phyloP scores from a whole-genome alignment of 345 rosid species.

The Corchorus capsularis region DNA sequence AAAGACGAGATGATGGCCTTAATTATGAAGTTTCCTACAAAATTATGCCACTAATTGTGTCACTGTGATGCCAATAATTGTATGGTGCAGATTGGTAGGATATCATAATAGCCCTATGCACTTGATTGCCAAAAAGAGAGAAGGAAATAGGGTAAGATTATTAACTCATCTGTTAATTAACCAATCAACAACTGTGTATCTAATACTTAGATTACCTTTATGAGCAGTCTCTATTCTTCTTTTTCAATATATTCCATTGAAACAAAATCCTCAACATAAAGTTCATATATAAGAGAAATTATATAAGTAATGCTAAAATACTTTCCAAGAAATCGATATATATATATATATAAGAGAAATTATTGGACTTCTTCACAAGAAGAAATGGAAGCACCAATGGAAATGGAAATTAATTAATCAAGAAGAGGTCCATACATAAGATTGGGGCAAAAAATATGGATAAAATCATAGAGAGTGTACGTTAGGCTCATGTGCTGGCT shows the following conservation, averaged over 20 bases:
- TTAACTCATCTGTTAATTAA: not conserved
- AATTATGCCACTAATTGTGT: not conserved
- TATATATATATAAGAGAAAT: not conserved
- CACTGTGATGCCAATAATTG: not conserved
- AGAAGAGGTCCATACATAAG: not conserved
- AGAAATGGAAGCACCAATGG: too few species aligned
- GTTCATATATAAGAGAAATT: too few species aligned
- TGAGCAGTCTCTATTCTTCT: too few species aligned
- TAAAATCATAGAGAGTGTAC: not conserved
- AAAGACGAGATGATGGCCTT: not conserved
- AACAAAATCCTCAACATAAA: too few species aligned
- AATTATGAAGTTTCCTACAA: not conserved
- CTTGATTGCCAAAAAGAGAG: not conserved
- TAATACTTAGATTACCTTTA: too few species aligned
- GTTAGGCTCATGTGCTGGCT: not conserved
- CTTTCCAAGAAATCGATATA: too few species aligned
- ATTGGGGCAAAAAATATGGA: not conserved
- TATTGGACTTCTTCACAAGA: not conserved
- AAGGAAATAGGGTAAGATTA: not conserved
- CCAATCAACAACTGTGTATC: not conserved
- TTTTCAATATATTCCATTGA: too few species aligned
- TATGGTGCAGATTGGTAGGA: not conserved
- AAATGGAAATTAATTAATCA: too few species aligned
- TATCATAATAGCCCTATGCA: not conserved
- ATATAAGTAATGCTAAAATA: too few species aligned